phyloP scores from a whole-genome alignment of 2,329 filamentous ascomycete genomes.

The Teratosphaeria nubilosa region DNA sequence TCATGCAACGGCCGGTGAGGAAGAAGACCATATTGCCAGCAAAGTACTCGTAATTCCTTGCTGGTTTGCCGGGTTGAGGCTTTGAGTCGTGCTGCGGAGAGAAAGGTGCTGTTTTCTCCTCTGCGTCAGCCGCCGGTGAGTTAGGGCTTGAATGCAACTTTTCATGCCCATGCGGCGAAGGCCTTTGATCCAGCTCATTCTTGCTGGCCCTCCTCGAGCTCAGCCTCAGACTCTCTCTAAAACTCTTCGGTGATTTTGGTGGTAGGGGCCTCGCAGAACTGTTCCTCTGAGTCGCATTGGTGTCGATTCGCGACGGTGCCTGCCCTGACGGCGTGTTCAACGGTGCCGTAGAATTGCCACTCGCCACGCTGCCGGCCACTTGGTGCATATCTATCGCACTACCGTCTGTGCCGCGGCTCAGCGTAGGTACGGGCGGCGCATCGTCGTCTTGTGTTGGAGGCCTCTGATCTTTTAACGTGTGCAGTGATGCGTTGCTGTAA shows the following conservation, averaged over 20 bases:
- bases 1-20: conserved; percentile 69
- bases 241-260: conserved; percentile 21
- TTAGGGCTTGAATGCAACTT: conserved; percentile 75
- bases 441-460: conserved; percentile 31
- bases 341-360: conserved; percentile 70
- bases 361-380: conserved; percentile 44
- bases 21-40: conserved; percentile 88
- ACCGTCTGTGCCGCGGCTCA: conserved; percentile 72
- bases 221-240: conserved; percentile 19
- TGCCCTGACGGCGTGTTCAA: conserved; percentile 39
- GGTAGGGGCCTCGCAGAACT: not conserved
- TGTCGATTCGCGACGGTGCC: not conserved
- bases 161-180: conserved; percentile 22
- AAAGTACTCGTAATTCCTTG: conserved; percentile 85
- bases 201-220: conserved; percentile 12
- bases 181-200: conserved; percentile 7
- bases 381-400: conserved; percentile 37
- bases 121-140: conserved; percentile 43
- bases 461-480: conserved; percentile 28
- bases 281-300: not conserved
- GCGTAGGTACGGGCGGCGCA: conserved; percentile 42
- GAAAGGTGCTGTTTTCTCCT: conserved; percentile 9
- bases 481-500: conserved; percentile 50
- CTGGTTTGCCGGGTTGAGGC: conserved; percentile 18
- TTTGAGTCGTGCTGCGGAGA: not conserved